Base-by-base conservation (phyloP, 352 stramenopile species). In the Hyaloperonospora brassicae region DNA sequence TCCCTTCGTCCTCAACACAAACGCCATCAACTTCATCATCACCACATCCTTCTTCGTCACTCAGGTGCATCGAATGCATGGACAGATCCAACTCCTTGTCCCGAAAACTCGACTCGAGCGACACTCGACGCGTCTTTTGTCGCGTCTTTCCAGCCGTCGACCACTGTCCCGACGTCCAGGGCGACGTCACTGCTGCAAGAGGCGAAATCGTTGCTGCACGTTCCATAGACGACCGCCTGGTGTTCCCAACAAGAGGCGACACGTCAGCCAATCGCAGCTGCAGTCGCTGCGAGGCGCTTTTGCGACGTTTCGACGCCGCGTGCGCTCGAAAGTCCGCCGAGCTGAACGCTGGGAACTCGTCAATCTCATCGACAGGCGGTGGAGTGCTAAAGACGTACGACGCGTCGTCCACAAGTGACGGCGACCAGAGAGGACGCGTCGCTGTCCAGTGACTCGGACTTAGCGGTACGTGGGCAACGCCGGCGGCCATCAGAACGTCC, bases 301-400 rank as follows among this genome's bases (percentile, higher is more conserved):
- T 36, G n/a, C 60, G 60, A 6, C 64, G 61, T 43, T 56, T 27
- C 11, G 60, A 38, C 2, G 60, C 58, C 38, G 50, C 49, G 42
- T 60, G 65, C 5, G 43, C 62, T 27, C 35, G 60, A 9, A 87
- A 68, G 48, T 91, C 80, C 46, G 82, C 67, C n/a, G 72, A 73
- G 17, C 52, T 72, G 52, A 87, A 88, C 6, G 61, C 61, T 10
- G 78, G 76, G 40, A 91, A 88, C 46, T 70, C 61, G 17, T 59
- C 76, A 27, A 65, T 50, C 13, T 54, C 70, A 14, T 60, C 45
- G 9, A 43, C 30, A 47, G 57, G 12, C 10, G 61, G 58, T 7
- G 80, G 78, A 0, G 80, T 91, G 24, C 52, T 64, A 62, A 89
- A 91, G 23, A 87, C 74, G 47, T 89, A 91, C 24, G 80, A 91